Conservation (phyloP, 495 filamentous ascomycete species). For the Hyaloscypha finlandica region DNA sequence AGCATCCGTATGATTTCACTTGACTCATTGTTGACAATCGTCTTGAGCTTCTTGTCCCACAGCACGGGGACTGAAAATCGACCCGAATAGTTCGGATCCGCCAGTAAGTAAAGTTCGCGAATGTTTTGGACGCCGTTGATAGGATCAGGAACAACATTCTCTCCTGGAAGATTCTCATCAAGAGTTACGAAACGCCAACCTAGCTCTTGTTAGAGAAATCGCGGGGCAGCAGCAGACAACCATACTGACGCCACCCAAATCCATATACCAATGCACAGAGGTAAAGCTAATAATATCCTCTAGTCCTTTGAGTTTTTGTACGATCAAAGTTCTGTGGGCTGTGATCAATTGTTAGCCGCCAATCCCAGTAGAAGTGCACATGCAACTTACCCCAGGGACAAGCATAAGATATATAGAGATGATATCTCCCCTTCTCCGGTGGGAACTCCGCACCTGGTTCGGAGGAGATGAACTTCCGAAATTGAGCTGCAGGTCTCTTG, state of each 20-base stretch:
- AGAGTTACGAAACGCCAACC: slow-evolving; percentile 66
- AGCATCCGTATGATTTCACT: slow-evolving; percentile 74
- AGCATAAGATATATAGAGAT: slow-evolving; percentile 63
- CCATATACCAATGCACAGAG: slow-evolving; percentile 52
- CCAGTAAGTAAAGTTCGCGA: slow-evolving; percentile 65
- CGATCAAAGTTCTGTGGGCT: slow-evolving; percentile 67
- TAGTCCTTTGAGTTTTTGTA: slow-evolving; percentile 65
- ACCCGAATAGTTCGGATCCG: slow-evolving; percentile 60
- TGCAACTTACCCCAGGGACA: slow-evolving; percentile 61
- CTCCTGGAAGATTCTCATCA: slow-evolving; percentile 49
- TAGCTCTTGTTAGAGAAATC: slow-evolving; percentile 16
- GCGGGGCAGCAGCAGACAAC: slow-evolving; percentile 52
- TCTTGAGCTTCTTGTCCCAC: slow-evolving; percentile 68
- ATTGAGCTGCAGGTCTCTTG: slow-evolving; percentile 47
- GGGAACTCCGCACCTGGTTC: slow-evolving; percentile 55
- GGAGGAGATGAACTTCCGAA: slow-evolving; percentile 46
- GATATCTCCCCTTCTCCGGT: slow-evolving; percentile 67
- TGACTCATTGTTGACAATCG: slow-evolving; percentile 76
- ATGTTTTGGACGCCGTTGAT: slow-evolving; percentile 64
- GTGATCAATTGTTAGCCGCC: neutral
- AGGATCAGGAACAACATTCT: slow-evolving; percentile 53
- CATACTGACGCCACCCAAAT: slow-evolving; percentile 32
- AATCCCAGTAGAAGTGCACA: too few relatives aligned
- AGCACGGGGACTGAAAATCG: slow-evolving; percentile 71
- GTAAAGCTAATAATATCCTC: slow-evolving; percentile 58